These are phyloP conservation scores for Mycena leptocephala DNA, from an alignment of 768 basidiomycete species.

Conservation along the genomic window DNA sequence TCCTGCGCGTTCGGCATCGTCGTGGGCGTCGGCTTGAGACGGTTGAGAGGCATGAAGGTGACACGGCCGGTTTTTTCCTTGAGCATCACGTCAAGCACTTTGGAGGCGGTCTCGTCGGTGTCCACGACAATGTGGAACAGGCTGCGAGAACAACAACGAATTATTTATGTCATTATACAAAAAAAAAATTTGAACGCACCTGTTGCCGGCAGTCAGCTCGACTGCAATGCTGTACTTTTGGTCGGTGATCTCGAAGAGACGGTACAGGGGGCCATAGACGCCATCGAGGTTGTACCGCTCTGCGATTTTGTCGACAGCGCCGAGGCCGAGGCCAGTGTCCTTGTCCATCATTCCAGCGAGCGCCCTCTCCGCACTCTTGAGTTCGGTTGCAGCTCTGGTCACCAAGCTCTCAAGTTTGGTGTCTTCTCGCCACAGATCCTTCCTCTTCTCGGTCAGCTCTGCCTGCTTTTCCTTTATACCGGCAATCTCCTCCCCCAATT, in stretches of 20 bases:
- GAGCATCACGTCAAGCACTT: constrained; percentile 94
- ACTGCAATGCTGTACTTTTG: constrained; percentile 92
- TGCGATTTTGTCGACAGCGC: constrained; percentile 89
- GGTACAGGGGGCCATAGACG: constrained; percentile 95
- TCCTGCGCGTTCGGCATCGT: constrained; percentile 81
- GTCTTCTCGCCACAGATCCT: constrained; percentile 97
- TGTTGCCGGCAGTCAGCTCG: constrained; percentile 96
- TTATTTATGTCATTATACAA: neutral
- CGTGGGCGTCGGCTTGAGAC: constrained; percentile 84
- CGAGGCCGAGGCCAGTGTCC: constrained; percentile 94
- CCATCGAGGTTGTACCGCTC: constrained; percentile 83
- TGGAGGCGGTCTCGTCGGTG: constrained; percentile 93
- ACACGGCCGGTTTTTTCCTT: constrained; percentile 95
- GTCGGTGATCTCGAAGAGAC: constrained; percentile 93
- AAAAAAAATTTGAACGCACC: constrained; percentile 60
- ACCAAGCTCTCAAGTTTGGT: constrained; percentile 88
- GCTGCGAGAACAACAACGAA: constrained; percentile 57
- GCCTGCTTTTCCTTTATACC: constrained; percentile 78
- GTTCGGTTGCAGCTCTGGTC: constrained; percentile 83
- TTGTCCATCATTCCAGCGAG: constrained; percentile 97
- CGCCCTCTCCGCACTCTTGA: constrained; percentile 84
- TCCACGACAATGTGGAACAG: constrained; percentile 99
- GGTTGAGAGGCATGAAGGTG: constrained; percentile 98
- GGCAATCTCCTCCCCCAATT: constrained; percentile 74
- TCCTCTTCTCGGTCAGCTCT: constrained; percentile 84